Evolutionary conservation across 2,329 filamentous ascomycete species (phyloP).

Genomic region (Scedosporium boydii): DNA sequence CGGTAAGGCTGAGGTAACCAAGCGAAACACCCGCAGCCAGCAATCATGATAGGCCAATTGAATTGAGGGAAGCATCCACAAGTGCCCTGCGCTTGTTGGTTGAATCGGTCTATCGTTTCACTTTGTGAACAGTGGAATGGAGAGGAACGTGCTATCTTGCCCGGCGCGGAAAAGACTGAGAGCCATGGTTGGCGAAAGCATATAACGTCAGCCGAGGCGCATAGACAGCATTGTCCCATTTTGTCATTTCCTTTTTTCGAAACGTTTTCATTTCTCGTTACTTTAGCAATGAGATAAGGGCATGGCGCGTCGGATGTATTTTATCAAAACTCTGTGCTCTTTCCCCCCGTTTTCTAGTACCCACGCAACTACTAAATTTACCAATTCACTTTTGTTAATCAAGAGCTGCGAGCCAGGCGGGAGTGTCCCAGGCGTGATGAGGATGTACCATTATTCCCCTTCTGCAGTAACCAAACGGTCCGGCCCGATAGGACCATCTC

Average conservation of each 20-base stretch:
- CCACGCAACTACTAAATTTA: background rate
- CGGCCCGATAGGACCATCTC: too few species aligned
- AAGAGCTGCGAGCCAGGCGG: background rate
- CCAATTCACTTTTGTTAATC: background rate
- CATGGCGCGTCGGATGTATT: conserved; percentile 5
- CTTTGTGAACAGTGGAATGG: too few species aligned
- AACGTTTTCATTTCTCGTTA: background rate
- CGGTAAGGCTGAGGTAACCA: conserved; percentile 63
- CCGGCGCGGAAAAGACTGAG: too few species aligned
- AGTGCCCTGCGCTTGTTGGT: background rate
- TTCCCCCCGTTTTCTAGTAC: background rate
- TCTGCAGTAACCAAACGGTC: too few species aligned
- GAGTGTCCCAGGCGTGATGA: too few species aligned
- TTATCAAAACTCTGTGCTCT: background rate
- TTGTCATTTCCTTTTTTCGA: background rate
- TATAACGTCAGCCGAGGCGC: background rate
- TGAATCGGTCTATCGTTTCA: too few species aligned
- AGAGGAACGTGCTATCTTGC: too few species aligned
- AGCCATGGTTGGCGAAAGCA: too few species aligned
- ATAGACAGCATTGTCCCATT: background rate
- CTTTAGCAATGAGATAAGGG: background rate
- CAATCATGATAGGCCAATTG: conserved; percentile 27
- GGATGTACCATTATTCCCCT: too few species aligned
- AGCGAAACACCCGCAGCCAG: conserved; percentile 49
- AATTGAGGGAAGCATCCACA: background rate